Conservation (phyloP, 495 filamentous ascomycete species). For the Penicillium salamii region DNA sequence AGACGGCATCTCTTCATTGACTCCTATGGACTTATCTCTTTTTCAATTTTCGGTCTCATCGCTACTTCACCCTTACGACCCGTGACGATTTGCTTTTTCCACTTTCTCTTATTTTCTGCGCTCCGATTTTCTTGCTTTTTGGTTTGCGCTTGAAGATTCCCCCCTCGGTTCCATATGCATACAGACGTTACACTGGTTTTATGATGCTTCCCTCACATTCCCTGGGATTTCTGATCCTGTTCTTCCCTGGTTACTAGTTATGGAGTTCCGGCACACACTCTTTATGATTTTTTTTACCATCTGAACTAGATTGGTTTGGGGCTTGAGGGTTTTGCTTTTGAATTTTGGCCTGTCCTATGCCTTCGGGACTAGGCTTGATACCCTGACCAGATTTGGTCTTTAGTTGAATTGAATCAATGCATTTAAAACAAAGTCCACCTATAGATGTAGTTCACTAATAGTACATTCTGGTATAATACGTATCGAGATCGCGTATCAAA, state of each 20-base stretch:
- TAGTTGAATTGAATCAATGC: slow-evolving; percentile 4
- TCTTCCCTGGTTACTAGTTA: slow-evolving; percentile 5
- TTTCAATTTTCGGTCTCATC: background rate
- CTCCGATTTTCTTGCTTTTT: too few species aligned
- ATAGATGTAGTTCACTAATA: too few species aligned
- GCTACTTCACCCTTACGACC: background rate
- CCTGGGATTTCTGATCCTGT: slow-evolving; percentile 5
- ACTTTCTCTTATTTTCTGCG: background rate
- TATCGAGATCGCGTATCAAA: background rate
- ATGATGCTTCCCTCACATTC: background rate
- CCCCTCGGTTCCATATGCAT: background rate
- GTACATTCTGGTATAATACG: background rate
- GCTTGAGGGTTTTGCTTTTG: slow-evolving; percentile 9
- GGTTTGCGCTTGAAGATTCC: background rate
- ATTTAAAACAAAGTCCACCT: too few species aligned
- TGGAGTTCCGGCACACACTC: slow-evolving; percentile 7
- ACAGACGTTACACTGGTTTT: background rate
- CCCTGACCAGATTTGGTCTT: slow-evolving; percentile 27
- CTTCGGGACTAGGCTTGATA: slow-evolving; percentile 23
- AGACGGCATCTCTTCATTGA: too few species aligned
- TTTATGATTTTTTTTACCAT: slow-evolving; percentile 4
- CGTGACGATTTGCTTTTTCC: background rate
- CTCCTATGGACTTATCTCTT: too few species aligned
- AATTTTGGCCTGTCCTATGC: background rate
- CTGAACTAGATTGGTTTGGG: slow-evolving; percentile 29